These are phyloP conservation scores for Penicillium robsamsonii DNA, from an alignment of 495 filamentous ascomycete genomes.

Conservation along the genomic window DNA sequence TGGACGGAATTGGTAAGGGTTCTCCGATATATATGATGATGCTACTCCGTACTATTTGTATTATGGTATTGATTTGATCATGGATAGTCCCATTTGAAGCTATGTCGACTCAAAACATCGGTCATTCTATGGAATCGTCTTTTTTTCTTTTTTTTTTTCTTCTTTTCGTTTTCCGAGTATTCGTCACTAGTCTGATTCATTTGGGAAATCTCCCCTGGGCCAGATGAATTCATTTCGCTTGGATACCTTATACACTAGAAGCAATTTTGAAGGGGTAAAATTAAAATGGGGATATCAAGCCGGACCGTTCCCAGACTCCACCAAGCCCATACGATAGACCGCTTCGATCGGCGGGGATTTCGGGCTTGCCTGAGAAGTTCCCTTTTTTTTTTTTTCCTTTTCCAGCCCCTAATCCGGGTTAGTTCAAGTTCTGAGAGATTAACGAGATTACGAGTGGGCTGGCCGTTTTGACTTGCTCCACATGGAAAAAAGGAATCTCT, in stretches of 20 bases:
- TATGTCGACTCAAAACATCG: too few species aligned
- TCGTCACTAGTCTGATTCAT: too few species aligned
- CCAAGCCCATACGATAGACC: slow-evolving; percentile 15
- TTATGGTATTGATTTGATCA: background rate
- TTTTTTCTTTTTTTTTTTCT: slow-evolving; percentile 2
- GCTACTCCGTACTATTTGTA: too few species aligned
- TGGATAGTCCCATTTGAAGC: too few species aligned
- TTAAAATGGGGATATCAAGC: slow-evolving; percentile 17
- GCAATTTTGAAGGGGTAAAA: background rate
- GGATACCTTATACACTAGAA: too few species aligned
- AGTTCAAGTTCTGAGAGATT: slow-evolving; percentile 1
- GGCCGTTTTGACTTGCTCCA: slow-evolving; percentile 18
- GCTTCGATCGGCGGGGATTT: slow-evolving; percentile 26
- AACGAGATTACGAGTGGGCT: slow-evolving; percentile 17
- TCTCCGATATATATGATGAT: slow-evolving; percentile 6
- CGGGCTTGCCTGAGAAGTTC: background rate
- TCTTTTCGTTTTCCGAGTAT: background rate
- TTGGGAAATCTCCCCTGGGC: background rate
- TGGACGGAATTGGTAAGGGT: slow-evolving; percentile 18
- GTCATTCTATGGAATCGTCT: background rate
- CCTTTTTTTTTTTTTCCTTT: background rate
- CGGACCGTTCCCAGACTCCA: slow-evolving; percentile 31
- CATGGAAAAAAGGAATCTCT: slow-evolving; percentile 15
- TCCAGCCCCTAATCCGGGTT: background rate
- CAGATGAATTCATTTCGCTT: too few species aligned